These are phyloP conservation scores for Corallochytrium limacisporum DNA, from an alignment of 78 protist species.

Conservation along the genomic window DNA sequence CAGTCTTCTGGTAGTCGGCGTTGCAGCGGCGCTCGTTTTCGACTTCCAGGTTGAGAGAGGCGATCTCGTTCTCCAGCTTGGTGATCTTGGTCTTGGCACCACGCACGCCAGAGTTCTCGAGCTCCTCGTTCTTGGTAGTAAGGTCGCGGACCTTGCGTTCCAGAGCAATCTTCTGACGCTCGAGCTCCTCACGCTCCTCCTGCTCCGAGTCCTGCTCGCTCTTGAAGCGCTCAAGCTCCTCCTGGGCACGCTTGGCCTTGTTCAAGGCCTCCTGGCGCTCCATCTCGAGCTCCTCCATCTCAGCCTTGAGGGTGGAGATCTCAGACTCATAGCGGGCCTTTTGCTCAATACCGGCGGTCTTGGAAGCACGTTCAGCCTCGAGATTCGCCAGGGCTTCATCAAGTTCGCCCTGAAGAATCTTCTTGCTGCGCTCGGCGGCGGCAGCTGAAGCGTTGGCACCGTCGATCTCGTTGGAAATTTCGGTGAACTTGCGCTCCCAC, in stretches of 20 bases:
- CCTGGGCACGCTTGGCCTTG: too few species aligned
- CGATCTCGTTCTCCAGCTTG: too few species aligned
- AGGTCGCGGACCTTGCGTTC: constrained; percentile 13
- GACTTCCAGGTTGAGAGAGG: too few species aligned
- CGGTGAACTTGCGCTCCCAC: not conserved
- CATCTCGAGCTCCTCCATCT: too few species aligned
- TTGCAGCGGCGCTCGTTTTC: too few species aligned
- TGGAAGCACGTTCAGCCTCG: not conserved
- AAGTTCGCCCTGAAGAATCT: not conserved
- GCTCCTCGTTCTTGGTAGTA: not conserved
- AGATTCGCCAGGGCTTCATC: not conserved
- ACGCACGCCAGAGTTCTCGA: too few species aligned
- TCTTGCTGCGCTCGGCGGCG: constrained; percentile 1
- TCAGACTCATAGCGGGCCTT: not conserved
- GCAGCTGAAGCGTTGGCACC: not conserved
- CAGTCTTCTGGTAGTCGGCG: too few species aligned
- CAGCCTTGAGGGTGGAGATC: too few species aligned
- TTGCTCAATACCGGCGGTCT: constrained; percentile 8
- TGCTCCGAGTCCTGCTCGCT: not conserved
- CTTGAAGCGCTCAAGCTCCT: too few species aligned
- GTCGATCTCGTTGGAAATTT: not conserved
- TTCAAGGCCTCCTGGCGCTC: too few species aligned
- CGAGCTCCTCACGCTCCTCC: not conserved
- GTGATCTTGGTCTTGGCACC: too few species aligned
- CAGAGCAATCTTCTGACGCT: not conserved